A percentile compares a stretch with the other conserved stretches of the same genome.
Evolutionary conservation across 768 basidiomycete species (phyloP).

Genomic region (Hericium erinaceus): DNA sequence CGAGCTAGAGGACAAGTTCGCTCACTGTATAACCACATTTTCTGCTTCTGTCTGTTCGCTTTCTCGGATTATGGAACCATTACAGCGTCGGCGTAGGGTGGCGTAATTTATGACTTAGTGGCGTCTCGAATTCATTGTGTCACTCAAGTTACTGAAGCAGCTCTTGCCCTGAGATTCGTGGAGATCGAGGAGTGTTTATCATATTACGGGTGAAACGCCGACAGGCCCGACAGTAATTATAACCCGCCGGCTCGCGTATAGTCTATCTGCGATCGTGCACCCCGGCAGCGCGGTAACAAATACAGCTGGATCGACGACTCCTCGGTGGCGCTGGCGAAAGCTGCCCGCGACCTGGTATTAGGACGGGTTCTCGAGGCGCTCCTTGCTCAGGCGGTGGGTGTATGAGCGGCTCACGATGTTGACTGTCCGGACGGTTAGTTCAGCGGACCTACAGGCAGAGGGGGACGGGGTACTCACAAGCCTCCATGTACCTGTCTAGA

Average conservation of each 20-base stretch:
- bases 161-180: no score
- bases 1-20: no score
- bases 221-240: neutral
- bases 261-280: neutral
- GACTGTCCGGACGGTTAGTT: conserved; percentile 34
- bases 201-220: neutral
- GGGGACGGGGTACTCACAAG: conserved; percentile 46
- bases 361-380: conserved; percentile 25
- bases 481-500: conserved; percentile 77
- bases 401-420: conserved; percentile 71
- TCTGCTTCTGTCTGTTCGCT: no score
- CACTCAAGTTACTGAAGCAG: no score
- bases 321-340: no score
- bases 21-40: no score
- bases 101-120: no score
- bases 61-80: no score
- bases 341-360: neutral
- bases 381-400: conserved; percentile 44
- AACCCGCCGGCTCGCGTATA: neutral
- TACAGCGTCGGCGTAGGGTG: no score
- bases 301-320: no score
- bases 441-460: neutral
- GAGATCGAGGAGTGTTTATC: neutral
- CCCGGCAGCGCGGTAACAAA: no score
- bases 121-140: no score